Evolutionary conservation across 2,329 filamentous ascomycete genomes (phyloP), one percentile per base, ranked within the genome.

Genomic region (Aspergillus aculeatus): DNA sequence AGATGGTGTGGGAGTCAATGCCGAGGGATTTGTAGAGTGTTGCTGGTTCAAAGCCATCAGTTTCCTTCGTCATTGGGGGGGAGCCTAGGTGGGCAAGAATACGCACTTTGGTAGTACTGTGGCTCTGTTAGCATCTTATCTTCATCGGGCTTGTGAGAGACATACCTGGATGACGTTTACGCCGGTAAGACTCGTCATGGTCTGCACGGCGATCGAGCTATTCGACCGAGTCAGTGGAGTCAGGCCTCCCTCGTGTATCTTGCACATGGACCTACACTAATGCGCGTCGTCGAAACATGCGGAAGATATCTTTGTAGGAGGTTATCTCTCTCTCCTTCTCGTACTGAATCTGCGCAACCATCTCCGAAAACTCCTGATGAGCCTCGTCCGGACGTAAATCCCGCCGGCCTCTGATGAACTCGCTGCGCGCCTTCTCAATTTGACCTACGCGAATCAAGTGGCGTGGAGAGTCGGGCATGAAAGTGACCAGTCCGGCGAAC

Each of bases 321-420:
- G 73, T 82, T 61, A 85, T 75, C 67, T 86, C 83, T 5, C 84
- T 74, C 64, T 82, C 75, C 79, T 82, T 83, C 69, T 86, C 84
- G 68, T 82, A 86, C 63, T 83, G 80, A 63, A 84, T 83, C 71
- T 83, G 82, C 4, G 75, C 76, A 51, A 74, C 73, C 83, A 85
- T 85, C n/a, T 82, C 71, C 1, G 73, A 71, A 67, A 85, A 86
- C 67, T 85, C 83, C 56, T 81, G 75, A 10, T 79, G 74, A 4
- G 79, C 74, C 59, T 81, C 78, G 49, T 80, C 70, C 1, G 75
- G 71, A 4, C 73, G 65, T 23, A 83, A 65, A 47, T 83, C 81
- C 5, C 79, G 73, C 1, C 81, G 76, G 57, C 84, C 83, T 51
- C 72, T 77, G 49, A 72, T 66, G 65, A 83, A 85, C 60, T 83